A percentile compares a stretch with the other conserved stretches of the same genome.
Conservation (phyloP, 805 yeast genomes). For the Schwanniomyces polymorphus region DNA sequence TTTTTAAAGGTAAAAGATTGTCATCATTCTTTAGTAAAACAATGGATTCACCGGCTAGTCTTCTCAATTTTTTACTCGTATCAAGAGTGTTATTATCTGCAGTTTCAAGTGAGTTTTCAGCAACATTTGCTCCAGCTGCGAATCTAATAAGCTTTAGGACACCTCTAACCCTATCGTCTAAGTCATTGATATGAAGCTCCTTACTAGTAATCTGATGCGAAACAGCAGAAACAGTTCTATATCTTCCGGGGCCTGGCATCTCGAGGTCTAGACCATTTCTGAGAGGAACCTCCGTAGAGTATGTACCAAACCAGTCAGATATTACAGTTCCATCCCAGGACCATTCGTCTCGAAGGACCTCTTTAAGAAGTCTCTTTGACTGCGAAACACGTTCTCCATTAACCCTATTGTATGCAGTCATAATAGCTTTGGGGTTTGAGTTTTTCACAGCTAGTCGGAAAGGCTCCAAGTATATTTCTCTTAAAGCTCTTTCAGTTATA, state of each 20-base stretch:
- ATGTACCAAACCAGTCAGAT: slow-evolving; percentile 68
- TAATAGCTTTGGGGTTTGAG: slow-evolving; percentile 52
- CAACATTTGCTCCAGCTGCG: slow-evolving; percentile 41
- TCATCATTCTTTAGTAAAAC: slow-evolving; percentile 58
- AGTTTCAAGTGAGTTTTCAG: slow-evolving; percentile 30
- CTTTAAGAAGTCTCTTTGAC: slow-evolving; percentile 39
- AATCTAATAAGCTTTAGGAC: slow-evolving; percentile 50
- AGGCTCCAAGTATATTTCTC: slow-evolving; percentile 48
- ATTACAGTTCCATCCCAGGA: slow-evolving; percentile 53
- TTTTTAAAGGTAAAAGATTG: slow-evolving; percentile 45
- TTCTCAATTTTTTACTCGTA: slow-evolving; percentile 42
- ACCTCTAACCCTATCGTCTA: slow-evolving; percentile 49
- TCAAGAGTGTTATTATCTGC: slow-evolving; percentile 50
- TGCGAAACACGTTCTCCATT: slow-evolving; percentile 62
- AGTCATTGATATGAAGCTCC: slow-evolving; percentile 37
- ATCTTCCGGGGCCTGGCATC: slow-evolving; percentile 63
- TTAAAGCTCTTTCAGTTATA: slow-evolving; percentile 58
- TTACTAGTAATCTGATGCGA: slow-evolving; percentile 41
- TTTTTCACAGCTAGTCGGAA: slow-evolving; percentile 59
- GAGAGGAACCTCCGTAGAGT: slow-evolving; percentile 45
- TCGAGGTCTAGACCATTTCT: slow-evolving; percentile 62
- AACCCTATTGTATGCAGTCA: slow-evolving; percentile 65
- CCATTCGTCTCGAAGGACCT: slow-evolving; percentile 57
- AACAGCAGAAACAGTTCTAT: slow-evolving; percentile 41
- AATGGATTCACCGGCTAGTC: slow-evolving; percentile 51